Evolutionary conservation across 768 basidiomycete species (phyloP).

Genomic region (Amanita rubescens): DNA sequence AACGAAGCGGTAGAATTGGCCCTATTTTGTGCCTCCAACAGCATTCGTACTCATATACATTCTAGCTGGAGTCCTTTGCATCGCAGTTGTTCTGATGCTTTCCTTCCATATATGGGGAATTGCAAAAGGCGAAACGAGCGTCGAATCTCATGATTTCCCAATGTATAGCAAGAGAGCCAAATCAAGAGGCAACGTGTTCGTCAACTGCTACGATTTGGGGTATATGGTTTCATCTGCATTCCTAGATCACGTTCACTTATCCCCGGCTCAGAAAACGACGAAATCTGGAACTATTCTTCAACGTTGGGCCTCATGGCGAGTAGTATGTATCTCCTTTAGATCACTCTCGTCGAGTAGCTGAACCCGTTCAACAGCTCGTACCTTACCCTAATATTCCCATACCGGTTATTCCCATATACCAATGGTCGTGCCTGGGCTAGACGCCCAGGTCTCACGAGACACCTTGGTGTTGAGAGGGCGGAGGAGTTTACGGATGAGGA

Average conservation of each 20-base stretch:
- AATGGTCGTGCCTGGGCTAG: slow-evolving; percentile 82
- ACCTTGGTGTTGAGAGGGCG: slow-evolving; percentile 56
- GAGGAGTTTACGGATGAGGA: slow-evolving; percentile 92
- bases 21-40: slow-evolving; percentile 56
- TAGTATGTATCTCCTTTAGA: slow-evolving; percentile 48
- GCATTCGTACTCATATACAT: slow-evolving; percentile 62
- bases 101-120: slow-evolving; percentile 70
- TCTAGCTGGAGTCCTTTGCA: neutral
- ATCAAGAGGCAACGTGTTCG: slow-evolving; percentile 62
- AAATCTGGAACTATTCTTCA: slow-evolving; percentile 85
- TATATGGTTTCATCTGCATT: slow-evolving; percentile 22
- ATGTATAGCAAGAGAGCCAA: slow-evolving; percentile 67
- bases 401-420: slow-evolving; percentile 73
- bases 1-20: slow-evolving; percentile 38
- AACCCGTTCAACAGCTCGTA: slow-evolving; percentile 42
- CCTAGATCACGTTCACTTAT: neutral
- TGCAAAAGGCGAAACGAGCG: slow-evolving; percentile 72
- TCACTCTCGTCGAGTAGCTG: neutral
- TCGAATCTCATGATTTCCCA: slow-evolving; percentile 84
- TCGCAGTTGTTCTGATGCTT: slow-evolving; percentile 41
- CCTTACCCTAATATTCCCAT: slow-evolving; percentile 76
- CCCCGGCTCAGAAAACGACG: slow-evolving; percentile 34
- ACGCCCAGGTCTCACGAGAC: slow-evolving; percentile 51
- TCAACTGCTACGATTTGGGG: slow-evolving; percentile 92
- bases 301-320: slow-evolving; percentile 59